phyloP scores from a whole-genome alignment of 108 stramenopile species.

The Skeletonema tropicum region DNA sequence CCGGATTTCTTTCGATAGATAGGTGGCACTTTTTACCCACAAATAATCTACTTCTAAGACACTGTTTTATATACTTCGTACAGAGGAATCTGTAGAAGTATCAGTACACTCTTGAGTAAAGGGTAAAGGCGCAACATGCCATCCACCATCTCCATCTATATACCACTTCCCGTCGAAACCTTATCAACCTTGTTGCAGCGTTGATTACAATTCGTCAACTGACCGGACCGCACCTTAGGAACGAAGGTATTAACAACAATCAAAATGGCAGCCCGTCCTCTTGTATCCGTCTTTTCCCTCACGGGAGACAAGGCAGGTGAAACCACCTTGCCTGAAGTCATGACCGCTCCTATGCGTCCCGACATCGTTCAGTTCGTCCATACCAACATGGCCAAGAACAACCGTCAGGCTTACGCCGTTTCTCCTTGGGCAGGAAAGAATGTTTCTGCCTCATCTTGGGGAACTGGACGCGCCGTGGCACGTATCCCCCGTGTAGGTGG shows the following conservation, averaged over 20 bases:
- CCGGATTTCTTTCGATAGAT: too few relatives aligned
- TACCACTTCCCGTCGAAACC: not conserved
- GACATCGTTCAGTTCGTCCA: constrained; percentile 99
- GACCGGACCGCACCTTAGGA: constrained; percentile 71
- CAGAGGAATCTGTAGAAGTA: not conserved
- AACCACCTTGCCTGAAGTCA: constrained; percentile 93
- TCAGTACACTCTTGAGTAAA: too few relatives aligned
- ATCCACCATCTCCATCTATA: not conserved
- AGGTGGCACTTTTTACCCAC: too few relatives aligned
- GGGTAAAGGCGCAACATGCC: not conserved
- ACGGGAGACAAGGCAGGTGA: constrained; percentile 87
- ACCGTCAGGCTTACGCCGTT: constrained; percentile 98
- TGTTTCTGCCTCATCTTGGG: constrained; percentile 97
- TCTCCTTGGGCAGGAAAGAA: constrained; percentile 95
- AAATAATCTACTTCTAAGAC: not conserved
- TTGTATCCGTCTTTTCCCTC: constrained; percentile 95
- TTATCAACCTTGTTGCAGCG: not conserved
- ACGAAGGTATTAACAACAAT: constrained; percentile 42
- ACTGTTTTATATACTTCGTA: not conserved
- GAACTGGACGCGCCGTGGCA: constrained; percentile 99
- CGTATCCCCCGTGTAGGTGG: constrained; percentile 99
- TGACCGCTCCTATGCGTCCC: constrained; percentile 98
- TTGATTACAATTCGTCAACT: constrained; percentile 25
- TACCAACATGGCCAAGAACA: constrained; percentile 99
- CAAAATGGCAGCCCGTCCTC: constrained; percentile 93